phyloP scores from a whole-genome alignment of 2,329 filamentous ascomycete genomes.

The Sarocladium strictum region DNA sequence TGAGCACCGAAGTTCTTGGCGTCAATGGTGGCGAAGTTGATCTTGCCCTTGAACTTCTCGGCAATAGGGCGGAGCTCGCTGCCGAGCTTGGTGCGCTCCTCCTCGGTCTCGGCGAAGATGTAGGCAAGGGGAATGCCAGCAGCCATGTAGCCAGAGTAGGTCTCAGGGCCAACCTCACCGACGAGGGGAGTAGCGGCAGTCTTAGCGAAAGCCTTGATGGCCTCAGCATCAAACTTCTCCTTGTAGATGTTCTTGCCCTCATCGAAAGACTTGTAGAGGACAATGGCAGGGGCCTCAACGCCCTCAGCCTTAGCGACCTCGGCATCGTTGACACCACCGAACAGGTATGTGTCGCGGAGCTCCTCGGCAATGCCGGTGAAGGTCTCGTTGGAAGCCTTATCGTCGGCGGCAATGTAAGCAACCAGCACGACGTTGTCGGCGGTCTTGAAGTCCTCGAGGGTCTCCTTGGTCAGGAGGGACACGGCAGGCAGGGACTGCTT shows the following conservation, averaged over 20 bases:
- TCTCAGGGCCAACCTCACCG: constrained; percentile 94
- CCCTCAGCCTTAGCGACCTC: constrained; percentile 84
- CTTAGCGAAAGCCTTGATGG: constrained; percentile 79
- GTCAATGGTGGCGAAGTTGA: constrained; percentile 98
- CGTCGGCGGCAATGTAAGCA: constrained; percentile 74
- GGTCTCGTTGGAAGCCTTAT: constrained; percentile 82
- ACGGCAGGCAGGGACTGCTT: constrained; percentile 96
- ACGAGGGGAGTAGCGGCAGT: constrained; percentile 81
- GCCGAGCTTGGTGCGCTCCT: constrained; percentile 78
- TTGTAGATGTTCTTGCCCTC: constrained; percentile 86
- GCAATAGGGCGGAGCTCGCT: constrained; percentile 78
- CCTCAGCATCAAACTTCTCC: constrained; percentile 72
- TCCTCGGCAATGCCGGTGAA: constrained; percentile 68
- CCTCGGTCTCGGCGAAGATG: constrained; percentile 88
- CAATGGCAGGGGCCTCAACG: constrained; percentile 77
- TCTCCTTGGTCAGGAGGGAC: constrained; percentile 73
- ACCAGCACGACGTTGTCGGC: constrained; percentile 95
- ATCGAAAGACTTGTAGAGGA: constrained; percentile 97
- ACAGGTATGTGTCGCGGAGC: constrained; percentile 86
- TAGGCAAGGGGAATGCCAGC: constrained; percentile 90
- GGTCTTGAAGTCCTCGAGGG: constrained; percentile 92
- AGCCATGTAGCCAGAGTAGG: constrained; percentile 91
- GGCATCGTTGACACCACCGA: constrained; percentile 80
- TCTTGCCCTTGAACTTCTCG: constrained; percentile 83
- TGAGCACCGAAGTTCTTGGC: constrained; percentile 91